Evolutionary conservation across 2,329 filamentous ascomycete species (phyloP).

Genomic region (Thermothelomyces thermophilus): DNA sequence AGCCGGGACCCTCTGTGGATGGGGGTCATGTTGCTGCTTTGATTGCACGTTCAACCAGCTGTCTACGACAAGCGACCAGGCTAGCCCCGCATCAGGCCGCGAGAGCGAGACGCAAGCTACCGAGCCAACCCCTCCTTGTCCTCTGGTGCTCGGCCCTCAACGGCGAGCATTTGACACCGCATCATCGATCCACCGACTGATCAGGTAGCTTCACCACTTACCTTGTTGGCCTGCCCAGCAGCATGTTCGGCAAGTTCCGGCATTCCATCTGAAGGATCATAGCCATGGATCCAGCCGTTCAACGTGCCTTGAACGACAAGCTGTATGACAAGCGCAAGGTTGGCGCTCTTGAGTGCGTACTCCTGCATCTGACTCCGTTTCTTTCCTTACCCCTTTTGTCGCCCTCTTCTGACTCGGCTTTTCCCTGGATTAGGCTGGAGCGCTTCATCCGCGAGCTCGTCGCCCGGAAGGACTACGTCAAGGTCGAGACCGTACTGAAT

Average conservation of each 20-base stretch:
- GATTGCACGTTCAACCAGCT: no score
- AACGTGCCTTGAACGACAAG: conserved; percentile 92
- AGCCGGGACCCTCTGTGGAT: no score
- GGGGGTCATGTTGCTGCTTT: no score
- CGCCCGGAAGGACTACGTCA: conserved; percentile 66
- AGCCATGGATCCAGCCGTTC: conserved; percentile 79
- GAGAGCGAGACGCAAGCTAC: no score
- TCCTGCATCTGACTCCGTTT: no score
- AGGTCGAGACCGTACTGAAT: conserved; percentile 81
- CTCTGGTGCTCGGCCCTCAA: not conserved
- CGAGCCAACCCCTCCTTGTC: no score
- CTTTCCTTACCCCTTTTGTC: not conserved
- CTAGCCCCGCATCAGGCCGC: no score
- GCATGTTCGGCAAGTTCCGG: conserved; percentile 12
- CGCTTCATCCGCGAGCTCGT: conserved; percentile 81
- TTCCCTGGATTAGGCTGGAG: conserved; percentile 60
- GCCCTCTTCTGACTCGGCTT: not conserved
- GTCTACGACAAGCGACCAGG: no score
- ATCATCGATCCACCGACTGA: not conserved
- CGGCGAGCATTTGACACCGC: not conserved
- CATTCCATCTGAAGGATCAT: conserved; percentile 9
- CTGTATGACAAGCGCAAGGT: conserved; percentile 97
- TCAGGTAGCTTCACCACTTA: not conserved
- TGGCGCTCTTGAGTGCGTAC: conserved; percentile 83
- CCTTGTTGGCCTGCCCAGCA: not conserved